Base-by-base conservation (phyloP, 176 grass and related monocot genomes). In the Leersia perrieri region DNA sequence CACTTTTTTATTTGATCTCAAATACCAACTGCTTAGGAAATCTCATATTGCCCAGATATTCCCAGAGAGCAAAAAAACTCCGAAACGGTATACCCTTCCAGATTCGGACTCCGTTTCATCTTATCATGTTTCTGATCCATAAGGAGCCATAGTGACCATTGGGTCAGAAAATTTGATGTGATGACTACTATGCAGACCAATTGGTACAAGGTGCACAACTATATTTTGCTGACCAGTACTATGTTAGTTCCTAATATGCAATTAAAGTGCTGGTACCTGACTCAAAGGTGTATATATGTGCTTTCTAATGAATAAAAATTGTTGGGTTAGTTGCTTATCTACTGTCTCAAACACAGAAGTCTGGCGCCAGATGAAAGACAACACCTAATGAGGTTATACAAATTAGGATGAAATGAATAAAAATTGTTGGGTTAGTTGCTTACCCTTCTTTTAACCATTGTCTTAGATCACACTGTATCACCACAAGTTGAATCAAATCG, bases 81-180 rank as follows among this genome's bases (percentile, higher is more conserved):
- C 3, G 2, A 30, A 20, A 26, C 2, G 60, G 26, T 39, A 11
- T 11, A 53, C 0, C 2, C 0, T 72, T 26, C 11, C 42, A 58
- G 23, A 25, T 29, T 72, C 79, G 29, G 15, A 29, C 7, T 78
- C 36, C 15, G 11, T 35, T 49, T 55, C 33, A 55, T 73, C 9
- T 72, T 6, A 0, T 66, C 30, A 69, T 70, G 41, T 33, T 58
- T 27, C 49, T 36, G 8, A 40, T 27, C 33, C 9, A 25, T 74
- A 77, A 70, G 66, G 49, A 22, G 7, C 47, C 66, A 29, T 77
- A 30, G 34, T 34, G 67, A 68, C 28, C 18, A 57, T 2, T 28
- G 29, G 16, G 72, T 57, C 30, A 78, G 28, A 15, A 35, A 60
- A 83, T 84, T 22, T 27, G 36, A 75, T 39, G 63, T 84, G 30